Percentiles rank a stretch among this genome's conserved stretches.
Evolutionary conservation across 129 eudicot genomes (phyloP).

Genomic region (Chrysanthemum seticuspe): DNA sequence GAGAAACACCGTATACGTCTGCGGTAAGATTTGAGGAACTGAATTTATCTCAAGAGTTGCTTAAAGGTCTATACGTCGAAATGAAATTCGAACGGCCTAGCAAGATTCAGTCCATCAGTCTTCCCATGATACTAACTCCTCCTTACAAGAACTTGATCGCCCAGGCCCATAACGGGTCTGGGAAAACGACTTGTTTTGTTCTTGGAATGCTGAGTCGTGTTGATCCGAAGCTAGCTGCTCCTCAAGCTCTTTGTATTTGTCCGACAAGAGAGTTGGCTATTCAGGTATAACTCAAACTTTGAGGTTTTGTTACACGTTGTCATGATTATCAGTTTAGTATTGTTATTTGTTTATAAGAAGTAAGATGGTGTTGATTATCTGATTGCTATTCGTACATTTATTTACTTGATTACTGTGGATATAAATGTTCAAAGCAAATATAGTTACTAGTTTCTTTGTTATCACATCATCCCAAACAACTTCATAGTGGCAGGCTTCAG

Average conservation of each 20-base stretch:
- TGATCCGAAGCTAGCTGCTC: not conserved
- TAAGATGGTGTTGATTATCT: too few relatives aligned
- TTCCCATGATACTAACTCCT: slow-evolving; percentile 14
- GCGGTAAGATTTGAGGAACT: slow-evolving; percentile 6
- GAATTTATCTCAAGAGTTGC: slow-evolving; percentile 4
- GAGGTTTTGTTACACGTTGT: not conserved
- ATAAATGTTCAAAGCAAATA: too few relatives aligned
- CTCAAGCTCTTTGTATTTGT: slow-evolving; percentile 11
- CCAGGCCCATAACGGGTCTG: slow-evolving; percentile 11
- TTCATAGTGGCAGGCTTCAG: too few relatives aligned
- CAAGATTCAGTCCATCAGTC: slow-evolving; percentile 13
- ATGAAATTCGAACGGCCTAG: slow-evolving; percentile 18
- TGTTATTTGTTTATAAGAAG: not conserved
- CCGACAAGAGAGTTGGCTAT: slow-evolving; percentile 14
- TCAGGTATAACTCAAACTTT: not conserved
- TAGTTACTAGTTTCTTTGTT: too few relatives aligned
- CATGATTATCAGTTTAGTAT: not conserved
- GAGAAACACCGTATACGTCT: slow-evolving; percentile 16
- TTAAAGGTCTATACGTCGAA: slow-evolving; percentile 8
- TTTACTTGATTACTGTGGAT: too few relatives aligned
- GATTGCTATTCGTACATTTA: too few relatives aligned
- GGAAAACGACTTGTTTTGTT: slow-evolving; percentile 12
- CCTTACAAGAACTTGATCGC: slow-evolving; percentile 12
- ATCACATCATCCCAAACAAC: too few relatives aligned
- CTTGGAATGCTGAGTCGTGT: slow-evolving; percentile 15